Evolutionary conservation across 371 early-diverging fungal species (phyloP), one percentile per base, ranked within the genome.

Genomic region (Saksenaea vasiformis): DNA sequence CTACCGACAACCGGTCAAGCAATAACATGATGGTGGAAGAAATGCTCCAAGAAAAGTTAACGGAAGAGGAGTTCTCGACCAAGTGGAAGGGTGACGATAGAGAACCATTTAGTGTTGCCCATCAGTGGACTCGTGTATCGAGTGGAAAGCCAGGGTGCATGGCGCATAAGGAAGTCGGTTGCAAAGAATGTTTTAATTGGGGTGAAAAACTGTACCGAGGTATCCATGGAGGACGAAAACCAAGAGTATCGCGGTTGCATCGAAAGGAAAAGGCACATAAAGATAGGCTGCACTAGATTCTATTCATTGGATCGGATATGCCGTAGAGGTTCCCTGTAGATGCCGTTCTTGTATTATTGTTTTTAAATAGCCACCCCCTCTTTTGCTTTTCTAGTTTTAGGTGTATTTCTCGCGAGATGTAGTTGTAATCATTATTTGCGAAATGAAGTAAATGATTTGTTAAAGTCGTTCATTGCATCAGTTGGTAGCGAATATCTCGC

Each of bases 51-150:
- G 78, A 81, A 3, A 72, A 56, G 43, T 60, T 78, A 5, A 60
- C 72, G 26, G 77, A 76, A 54, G 73, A 72, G 36, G 70, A 78
- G 58, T 67, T 67, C 37, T n/a, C 19, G 26, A 66, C 67, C 27
- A 81, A 81, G 54, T 81, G 81, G 81, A 78, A 76, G 47, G 81
- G 81, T 8, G 81, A 81, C 66, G 81, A 81, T 4, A 74, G 81
- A 54, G 67, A 72, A 27, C 81, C 81, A 11, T 74, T 81, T 39
- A 41, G 51, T 15, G 73, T 78, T 7, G 43, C 78, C 26, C 78
- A 76, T 60, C 69, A 69, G 54, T 81, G 78, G 78, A 69, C 73
- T 15, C 71, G 75, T 22, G 63, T 78, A 9, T 60, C 67, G 9
- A 66, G 64, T n/a, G 81, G 77, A 37, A 81, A 81, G 58, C 81